Percentiles rank a stretch among this genome's conserved stretches.
phyloP scores from a whole-genome alignment of 225 moss, liverwort and hornwort species.

The Physcomitrellopsis africana region DNA sequence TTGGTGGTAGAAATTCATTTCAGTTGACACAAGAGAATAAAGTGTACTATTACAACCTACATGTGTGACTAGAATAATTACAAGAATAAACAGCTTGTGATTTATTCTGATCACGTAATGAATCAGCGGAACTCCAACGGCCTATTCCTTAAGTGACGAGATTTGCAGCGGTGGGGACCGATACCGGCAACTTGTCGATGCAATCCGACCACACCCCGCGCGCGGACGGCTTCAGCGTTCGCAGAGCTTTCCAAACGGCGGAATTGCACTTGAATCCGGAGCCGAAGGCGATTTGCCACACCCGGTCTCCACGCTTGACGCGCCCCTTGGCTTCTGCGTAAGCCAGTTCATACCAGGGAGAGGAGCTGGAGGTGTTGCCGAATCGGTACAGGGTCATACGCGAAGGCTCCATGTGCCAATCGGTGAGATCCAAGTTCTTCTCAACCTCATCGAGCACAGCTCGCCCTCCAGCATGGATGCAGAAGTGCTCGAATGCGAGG shows the following conservation, averaged over 20 bases:
- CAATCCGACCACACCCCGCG: slow-evolving; percentile 70
- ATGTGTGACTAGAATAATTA: background rate
- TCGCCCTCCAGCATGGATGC: slow-evolving; percentile 76
- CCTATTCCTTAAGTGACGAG: background rate
- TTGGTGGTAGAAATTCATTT: background rate
- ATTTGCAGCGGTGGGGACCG: slow-evolving; percentile 33
- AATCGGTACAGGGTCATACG: slow-evolving; percentile 83
- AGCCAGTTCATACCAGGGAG: slow-evolving; percentile 81
- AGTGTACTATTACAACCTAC: slow-evolving; percentile 12
- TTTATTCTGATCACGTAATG: background rate
- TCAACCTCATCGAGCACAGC: slow-evolving; percentile 74
- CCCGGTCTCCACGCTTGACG: slow-evolving; percentile 64
- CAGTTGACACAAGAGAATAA: background rate
- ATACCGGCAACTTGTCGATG: slow-evolving; percentile 56
- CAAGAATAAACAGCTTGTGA: background rate
- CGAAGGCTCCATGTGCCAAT: slow-evolving; percentile 90
- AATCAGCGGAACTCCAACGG: background rate
- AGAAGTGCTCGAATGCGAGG: slow-evolving; percentile 85
- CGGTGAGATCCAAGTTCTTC: slow-evolving; percentile 66
- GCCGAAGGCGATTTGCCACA: slow-evolving; percentile 89
- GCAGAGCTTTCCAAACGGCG: slow-evolving; percentile 75
- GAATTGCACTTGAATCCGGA: slow-evolving; percentile 90
- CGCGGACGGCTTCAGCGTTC: slow-evolving; percentile 46
- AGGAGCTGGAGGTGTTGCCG: slow-evolving; percentile 85
- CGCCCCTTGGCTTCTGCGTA: slow-evolving; percentile 74